These are phyloP conservation scores for Prunus kanzakura DNA, from an alignment of 306 rosid species.

Conservation along the genomic window DNA sequence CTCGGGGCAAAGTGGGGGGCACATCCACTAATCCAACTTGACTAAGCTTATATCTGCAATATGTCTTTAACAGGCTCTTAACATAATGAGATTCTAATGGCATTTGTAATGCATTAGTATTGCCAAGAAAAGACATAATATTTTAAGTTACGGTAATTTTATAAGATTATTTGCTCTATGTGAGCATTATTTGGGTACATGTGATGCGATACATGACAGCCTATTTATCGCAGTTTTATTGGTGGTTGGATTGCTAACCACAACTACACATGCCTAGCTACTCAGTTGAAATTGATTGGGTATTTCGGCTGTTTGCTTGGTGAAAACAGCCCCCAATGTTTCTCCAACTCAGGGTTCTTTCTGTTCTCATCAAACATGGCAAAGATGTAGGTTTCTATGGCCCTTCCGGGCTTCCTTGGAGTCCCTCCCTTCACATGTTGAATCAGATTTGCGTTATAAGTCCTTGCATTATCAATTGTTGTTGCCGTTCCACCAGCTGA, in stretches of 20 bases:
- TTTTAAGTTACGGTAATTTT: too few species aligned
- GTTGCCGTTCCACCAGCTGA: constrained; percentile 19
- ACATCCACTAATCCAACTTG: rapidly evolving
- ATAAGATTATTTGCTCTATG: too few species aligned
- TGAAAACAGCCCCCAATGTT: constrained; percentile 37
- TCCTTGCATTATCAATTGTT: constrained; percentile 26
- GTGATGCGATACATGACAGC: too few species aligned
- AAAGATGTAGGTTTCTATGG: constrained; percentile 31
- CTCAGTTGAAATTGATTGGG: constrained; percentile 13
- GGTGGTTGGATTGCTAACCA: not conserved
- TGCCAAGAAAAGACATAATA: too few species aligned
- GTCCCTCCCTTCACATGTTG: constrained; percentile 32
- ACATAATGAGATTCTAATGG: too few species aligned
- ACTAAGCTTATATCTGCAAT: too few species aligned
- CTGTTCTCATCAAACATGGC: constrained; percentile 34
- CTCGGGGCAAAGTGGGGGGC: too few species aligned
- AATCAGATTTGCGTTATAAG: constrained; percentile 22
- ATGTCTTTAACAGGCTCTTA: too few species aligned
- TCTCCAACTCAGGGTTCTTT: constrained; percentile 23
- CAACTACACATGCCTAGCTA: not conserved
- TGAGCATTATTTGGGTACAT: too few species aligned
- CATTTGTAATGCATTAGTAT: too few species aligned
- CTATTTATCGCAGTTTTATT: too few species aligned
- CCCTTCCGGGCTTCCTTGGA: constrained; percentile 25
- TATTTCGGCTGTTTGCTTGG: constrained; percentile 28